phyloP scores from a whole-genome alignment of 2,329 filamentous ascomycete species.

The Fusarium protoensiforme region DNA sequence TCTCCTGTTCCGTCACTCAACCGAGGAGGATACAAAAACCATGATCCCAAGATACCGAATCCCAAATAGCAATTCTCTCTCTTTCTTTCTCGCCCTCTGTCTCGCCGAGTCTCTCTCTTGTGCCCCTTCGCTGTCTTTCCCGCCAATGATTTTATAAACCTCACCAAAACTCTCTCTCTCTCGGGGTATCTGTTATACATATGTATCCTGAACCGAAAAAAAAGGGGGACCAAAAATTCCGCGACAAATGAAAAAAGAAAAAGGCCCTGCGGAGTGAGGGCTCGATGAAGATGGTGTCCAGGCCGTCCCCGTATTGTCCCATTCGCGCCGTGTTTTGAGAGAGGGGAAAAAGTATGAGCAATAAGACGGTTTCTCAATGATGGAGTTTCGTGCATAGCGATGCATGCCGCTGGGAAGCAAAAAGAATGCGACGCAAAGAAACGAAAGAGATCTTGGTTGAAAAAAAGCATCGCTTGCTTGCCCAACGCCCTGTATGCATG shows the following conservation, averaged over 20 bases:
- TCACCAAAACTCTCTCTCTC: constrained; percentile 41
- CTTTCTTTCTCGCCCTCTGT: not conserved
- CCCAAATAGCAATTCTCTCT: not conserved
- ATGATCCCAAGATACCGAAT: not conserved
- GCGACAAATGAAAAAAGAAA: constrained; percentile 39
- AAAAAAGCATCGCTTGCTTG: constrained; percentile 38
- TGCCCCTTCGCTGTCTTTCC: constrained; percentile 2
- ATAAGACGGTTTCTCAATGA: not conserved
- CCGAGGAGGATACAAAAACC: not conserved
- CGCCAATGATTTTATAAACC: constrained; percentile 26
- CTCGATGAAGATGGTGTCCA: constrained; percentile 19
- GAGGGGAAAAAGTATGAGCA: not conserved
- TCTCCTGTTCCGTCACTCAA: not conserved
- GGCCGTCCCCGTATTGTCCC: constrained; percentile 15
- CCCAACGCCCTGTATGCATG: constrained; percentile 40
- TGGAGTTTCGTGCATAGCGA: constrained; percentile 22
- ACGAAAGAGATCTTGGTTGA: constrained; percentile 8
- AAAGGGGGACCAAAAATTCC: constrained; percentile 23
- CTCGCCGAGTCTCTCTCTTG: not conserved
- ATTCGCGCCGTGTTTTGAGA: not conserved
- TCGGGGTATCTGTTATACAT: constrained; percentile 46
- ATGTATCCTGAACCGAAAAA: constrained; percentile 33
- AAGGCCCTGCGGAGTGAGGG: constrained; percentile 6
- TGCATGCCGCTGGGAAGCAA: constrained; percentile 24
- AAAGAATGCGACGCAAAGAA: constrained; percentile 14